Percentiles rank a stretch among this genome's conserved stretches.
These are phyloP conservation scores for Camelina sativa DNA, from an alignment of 345 rosid species.

Conservation along the genomic window DNA sequence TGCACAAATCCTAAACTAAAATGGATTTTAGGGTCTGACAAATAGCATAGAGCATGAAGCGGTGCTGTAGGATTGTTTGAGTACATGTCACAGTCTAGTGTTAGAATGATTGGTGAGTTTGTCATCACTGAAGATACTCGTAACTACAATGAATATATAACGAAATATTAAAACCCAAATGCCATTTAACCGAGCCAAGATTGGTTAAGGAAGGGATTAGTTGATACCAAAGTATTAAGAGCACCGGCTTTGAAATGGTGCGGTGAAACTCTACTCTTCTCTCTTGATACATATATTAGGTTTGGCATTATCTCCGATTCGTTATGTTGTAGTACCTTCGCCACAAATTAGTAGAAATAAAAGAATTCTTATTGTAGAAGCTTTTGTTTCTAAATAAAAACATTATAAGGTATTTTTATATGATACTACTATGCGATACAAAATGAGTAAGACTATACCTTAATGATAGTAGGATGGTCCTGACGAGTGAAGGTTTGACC, in stretches of 20 bases:
- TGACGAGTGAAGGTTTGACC: slow-evolving; percentile 48
- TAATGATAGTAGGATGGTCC: slow-evolving; percentile 67
- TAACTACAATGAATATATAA: slow-evolving; percentile 43
- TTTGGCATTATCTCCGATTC: slow-evolving; percentile 54
- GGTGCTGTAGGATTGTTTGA: slow-evolving; percentile 68
- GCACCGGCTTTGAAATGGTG: slow-evolving; percentile 82
- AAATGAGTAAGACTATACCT: slow-evolving; percentile 41
- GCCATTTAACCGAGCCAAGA: background rate
- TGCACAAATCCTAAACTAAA: slow-evolving; percentile 55
- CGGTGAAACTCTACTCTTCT: slow-evolving; percentile 52
- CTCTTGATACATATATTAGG: slow-evolving; percentile 63
- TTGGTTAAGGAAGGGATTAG: background rate
- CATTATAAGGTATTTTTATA: background rate
- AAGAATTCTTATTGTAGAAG: background rate
- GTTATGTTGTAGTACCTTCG: slow-evolving; percentile 52
- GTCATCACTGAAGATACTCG: slow-evolving; percentile 69
- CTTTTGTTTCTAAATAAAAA: background rate
- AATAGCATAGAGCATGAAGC: slow-evolving; percentile 54
- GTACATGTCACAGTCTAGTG: slow-evolving; percentile 74
- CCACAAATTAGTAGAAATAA: background rate
- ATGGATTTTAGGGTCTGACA: slow-evolving; percentile 43
- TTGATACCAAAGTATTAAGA: slow-evolving; percentile 60
- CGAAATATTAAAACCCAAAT: too few species aligned
- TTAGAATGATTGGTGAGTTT: slow-evolving; percentile 63
- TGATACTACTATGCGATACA: background rate